phyloP scores from a whole-genome alignment of 768 basidiomycete species.

The Candolleomyces eurysporus region DNA sequence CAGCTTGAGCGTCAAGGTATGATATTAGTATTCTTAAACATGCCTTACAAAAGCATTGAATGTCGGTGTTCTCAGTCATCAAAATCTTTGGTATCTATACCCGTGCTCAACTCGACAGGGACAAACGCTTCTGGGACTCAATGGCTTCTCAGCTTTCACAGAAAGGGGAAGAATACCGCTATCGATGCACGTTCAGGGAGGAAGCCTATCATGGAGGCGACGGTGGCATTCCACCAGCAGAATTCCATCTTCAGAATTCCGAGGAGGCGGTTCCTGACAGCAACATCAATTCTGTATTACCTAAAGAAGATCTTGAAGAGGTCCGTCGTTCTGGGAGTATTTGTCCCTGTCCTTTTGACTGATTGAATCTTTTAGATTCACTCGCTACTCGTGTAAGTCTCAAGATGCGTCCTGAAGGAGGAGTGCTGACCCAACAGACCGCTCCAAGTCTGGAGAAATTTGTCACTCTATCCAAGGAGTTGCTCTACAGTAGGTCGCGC shows the following conservation, averaged over 20 bases:
- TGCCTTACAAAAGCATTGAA: conserved; percentile 8
- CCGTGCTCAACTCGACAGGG: conserved; percentile 27
- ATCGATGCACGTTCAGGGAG: neutral
- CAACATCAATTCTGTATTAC: conserved; percentile 27
- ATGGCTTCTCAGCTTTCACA: conserved; percentile 26
- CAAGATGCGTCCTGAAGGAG: neutral
- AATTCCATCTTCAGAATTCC: conserved; percentile 33
- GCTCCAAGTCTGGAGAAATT: conserved; percentile 41
- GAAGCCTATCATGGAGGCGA: conserved; percentile 29
- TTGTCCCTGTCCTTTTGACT: neutral
- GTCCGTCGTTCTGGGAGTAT: conserved; percentile 23
- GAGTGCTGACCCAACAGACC: neutral
- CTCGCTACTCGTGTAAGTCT: conserved; percentile 49
- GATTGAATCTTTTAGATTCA: conserved; percentile 39
- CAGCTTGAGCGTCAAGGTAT: conserved; percentile 30
- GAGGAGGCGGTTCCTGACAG: conserved; percentile 1
- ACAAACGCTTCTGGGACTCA: conserved; percentile 28
- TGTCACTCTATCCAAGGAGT: conserved; percentile 33
- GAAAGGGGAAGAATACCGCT: conserved; percentile 45
- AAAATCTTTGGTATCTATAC: conserved; percentile 33
- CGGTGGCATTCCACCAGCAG: conserved; percentile 36
- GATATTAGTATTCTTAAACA: neutral
- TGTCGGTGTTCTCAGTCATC: conserved; percentile 20
- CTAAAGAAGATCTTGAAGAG: conserved; percentile 45
- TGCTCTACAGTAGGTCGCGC: conserved; percentile 12